Percentiles rank a stretch among this genome's conserved stretches.
Conservation (phyloP, 1,284 basidiomycete species). For the Pseudozyma sp. region DNA sequence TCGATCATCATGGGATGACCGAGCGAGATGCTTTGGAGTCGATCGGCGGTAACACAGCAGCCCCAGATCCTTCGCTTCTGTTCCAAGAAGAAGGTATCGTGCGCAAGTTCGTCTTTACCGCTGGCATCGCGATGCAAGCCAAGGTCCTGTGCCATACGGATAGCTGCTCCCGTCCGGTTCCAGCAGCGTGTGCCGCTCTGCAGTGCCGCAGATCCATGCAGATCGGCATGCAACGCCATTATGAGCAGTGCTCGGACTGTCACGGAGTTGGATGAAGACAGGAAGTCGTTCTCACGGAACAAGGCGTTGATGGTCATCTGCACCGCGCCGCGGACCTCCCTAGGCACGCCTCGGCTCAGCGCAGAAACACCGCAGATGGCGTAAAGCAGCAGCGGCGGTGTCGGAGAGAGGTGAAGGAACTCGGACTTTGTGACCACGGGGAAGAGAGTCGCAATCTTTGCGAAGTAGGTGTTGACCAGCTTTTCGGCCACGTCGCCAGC, state of each 20-base stretch:
- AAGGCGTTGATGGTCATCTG: conserved; percentile 77
- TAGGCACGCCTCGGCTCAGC: conserved; percentile 83
- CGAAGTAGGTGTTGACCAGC: conserved; percentile 90
- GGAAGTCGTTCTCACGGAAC: conserved; percentile 83
- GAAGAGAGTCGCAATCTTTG: conserved; percentile 82
- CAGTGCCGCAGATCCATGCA: conserved; percentile 69
- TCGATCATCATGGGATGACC: conserved; percentile 64
- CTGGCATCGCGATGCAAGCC: conserved; percentile 63
- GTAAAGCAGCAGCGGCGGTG: conserved; percentile 85
- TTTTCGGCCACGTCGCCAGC: conserved; percentile 72
- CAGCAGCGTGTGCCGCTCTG: conserved; percentile 68
- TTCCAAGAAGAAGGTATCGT: conserved; percentile 60
- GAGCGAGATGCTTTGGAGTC: conserved; percentile 56
- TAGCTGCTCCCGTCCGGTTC: conserved; percentile 63
- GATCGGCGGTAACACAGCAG: conserved; percentile 63
- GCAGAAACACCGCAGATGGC: conserved; percentile 92
- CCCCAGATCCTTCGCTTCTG: conserved; percentile 64
- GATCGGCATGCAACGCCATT: conserved; percentile 77
- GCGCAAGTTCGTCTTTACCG: conserved; percentile 57
- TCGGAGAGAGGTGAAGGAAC: conserved; percentile 78
- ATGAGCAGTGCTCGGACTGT: conserved; percentile 91
- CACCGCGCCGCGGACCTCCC: conserved; percentile 83
- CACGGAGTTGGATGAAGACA: conserved; percentile 84
- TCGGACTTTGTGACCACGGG: conserved; percentile 88
- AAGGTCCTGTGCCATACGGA: conserved; percentile 65